Base-by-base conservation (phyloP, 768 basidiomycete genomes). In the Leccinum sublutescens region DNA sequence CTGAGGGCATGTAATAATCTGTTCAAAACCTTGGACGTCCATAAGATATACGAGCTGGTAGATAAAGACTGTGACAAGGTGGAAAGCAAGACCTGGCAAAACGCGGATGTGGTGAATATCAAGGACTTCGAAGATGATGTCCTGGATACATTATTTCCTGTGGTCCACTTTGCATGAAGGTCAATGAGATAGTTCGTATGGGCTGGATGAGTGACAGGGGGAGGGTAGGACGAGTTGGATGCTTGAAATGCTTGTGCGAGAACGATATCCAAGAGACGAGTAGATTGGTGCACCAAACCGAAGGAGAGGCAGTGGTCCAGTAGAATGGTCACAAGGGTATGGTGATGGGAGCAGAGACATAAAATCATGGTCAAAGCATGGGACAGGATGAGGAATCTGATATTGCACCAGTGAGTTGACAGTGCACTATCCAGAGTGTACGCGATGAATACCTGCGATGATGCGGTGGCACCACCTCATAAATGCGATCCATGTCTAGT, bases 291-390 rank as follows among this genome's bases (percentile, higher is more conserved):
- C 5, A 69, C 55, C 5, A 87, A 74, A 29, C 73, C 66, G 58
- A 78, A 75, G n/a, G 75, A 64, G 11, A 84, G 67, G 38, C 79
- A 76, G n/a, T 82, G 68, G n/a, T 84, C 80, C 1, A 87, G 75
- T 1, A 87, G 75, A 34, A 75, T 67, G 15, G 70, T 75, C 29
- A 84, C 66, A 12, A 87, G 76, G 6, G 82, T 81, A 31, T 79
- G 78, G 60, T 83, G 75, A 51, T 73, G 77, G 5, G 78, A 73
- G 58, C 80, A 84, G 4, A 71, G 69, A 23, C 71, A 71, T 43
- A 86, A 67, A 14, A 84, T 74, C 29, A 85, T 66, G 23, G 74
- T 76, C 7, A 86, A 67, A 9, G 84, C 81, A 65, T 87, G 84
- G 0, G 84, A 78, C 4, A 82, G 65, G 19, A 86, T 63, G 19